These are phyloP conservation scores for Dillenia turbinata DNA, from an alignment of 164 flowering plant species.

Conservation along the genomic window DNA sequence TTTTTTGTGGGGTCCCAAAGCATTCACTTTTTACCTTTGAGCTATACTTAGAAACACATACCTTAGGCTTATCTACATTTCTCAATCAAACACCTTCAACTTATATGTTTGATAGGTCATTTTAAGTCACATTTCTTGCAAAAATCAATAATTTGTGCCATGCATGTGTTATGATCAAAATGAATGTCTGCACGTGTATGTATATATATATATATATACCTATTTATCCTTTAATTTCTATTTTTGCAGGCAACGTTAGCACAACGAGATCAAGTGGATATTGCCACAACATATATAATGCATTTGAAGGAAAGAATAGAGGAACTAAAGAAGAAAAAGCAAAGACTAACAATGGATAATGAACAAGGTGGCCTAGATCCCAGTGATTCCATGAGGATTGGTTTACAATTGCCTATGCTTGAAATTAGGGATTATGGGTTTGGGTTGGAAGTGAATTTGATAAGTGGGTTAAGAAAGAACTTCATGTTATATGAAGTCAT, in stretches of 20 bases:
- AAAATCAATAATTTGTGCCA: too few relatives aligned
- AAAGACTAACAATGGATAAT: constrained; percentile 8
- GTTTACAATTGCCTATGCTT: constrained; percentile 27
- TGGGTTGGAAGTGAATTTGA: constrained; percentile 35
- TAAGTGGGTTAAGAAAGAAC: constrained; percentile 31
- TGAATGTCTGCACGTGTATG: too few relatives aligned
- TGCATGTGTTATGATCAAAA: too few relatives aligned
- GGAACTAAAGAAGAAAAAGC: constrained; percentile 26
- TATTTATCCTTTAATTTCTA: too few relatives aligned
- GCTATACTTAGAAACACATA: too few relatives aligned
- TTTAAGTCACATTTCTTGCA: too few relatives aligned
- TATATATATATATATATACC: too few relatives aligned
- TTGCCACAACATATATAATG: constrained; percentile 31
- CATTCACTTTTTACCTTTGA: too few relatives aligned
- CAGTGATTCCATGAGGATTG: constrained; percentile 1
- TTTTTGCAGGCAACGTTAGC: constrained; percentile 22
- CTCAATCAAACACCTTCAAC: too few relatives aligned
- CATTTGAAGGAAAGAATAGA: constrained; percentile 28
- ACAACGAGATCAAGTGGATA: constrained; percentile 35
- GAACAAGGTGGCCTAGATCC: neutral
- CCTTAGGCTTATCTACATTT: too few relatives aligned
- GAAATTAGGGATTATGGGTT: constrained; percentile 46
- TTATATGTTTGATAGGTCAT: too few relatives aligned
- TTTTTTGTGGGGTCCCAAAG: too few relatives aligned
- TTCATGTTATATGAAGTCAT: constrained; percentile 41